phyloP scores from a whole-genome alignment of 805 yeast genomes.

The Suhomyces vadensis region DNA sequence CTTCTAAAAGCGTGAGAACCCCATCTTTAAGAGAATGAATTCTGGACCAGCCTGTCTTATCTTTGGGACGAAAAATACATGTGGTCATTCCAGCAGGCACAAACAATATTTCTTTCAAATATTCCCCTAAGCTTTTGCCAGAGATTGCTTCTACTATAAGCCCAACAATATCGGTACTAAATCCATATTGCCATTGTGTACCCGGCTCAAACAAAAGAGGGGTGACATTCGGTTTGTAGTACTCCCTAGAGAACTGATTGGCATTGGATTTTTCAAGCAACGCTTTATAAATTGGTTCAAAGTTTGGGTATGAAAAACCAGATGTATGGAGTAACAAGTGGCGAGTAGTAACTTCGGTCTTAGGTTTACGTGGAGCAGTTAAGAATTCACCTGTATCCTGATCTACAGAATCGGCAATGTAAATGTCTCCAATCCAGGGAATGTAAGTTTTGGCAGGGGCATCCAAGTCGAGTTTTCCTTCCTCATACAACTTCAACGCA shows the following conservation, averaged over 20 bases:
- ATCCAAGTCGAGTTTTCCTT: constrained; percentile 34
- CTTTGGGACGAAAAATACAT: constrained; percentile 12
- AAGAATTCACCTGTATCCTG: constrained; percentile 24
- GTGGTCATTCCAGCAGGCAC: constrained; percentile 36
- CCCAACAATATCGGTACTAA: constrained; percentile 41
- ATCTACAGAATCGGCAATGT: constrained; percentile 27
- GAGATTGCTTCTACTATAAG: constrained; percentile 34
- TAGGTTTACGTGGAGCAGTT: constrained; percentile 25
- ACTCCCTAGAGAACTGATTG: constrained; percentile 9
- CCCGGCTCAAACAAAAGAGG: constrained; percentile 38
- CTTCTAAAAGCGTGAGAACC: not conserved
- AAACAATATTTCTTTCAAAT: constrained; percentile 31
- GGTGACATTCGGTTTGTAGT: constrained; percentile 17
- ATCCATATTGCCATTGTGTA: constrained; percentile 38
- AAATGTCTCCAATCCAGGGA: constrained; percentile 32
- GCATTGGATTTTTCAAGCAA: constrained; percentile 11
- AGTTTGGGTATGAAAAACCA: constrained; percentile 24
- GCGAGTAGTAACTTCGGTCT: constrained; percentile 25
- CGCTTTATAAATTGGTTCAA: constrained; percentile 14
- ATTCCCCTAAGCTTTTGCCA: constrained; percentile 34
- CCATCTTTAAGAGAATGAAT: constrained; percentile 1
- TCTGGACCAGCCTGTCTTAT: constrained; percentile 1
- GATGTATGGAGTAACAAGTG: constrained; percentile 34
- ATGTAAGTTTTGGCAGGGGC: constrained; percentile 31
- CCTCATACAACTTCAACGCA: constrained; percentile 33